Conservation (phyloP, 2,329 filamentous ascomycete genomes). For the Fonsecaea multimorphosa region DNA sequence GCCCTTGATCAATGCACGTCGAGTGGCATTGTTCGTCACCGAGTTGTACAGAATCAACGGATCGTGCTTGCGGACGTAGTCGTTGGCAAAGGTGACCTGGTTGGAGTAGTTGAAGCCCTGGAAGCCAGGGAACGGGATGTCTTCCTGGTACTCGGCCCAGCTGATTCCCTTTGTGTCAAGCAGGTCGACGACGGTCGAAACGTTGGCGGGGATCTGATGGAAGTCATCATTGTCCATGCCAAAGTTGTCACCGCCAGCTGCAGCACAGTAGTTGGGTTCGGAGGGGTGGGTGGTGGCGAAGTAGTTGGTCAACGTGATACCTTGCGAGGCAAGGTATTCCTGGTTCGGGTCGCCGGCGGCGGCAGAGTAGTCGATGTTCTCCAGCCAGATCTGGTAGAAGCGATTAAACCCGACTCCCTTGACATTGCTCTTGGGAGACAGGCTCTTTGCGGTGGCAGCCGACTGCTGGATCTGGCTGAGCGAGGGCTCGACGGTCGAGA, state of each 20-base stretch:
- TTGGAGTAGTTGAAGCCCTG: constrained; percentile 70
- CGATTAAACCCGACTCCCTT: constrained; percentile 75
- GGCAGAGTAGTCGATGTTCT: constrained; percentile 74
- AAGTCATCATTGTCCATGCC: constrained; percentile 74
- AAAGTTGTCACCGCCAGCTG: constrained; percentile 73
- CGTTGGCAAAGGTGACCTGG: constrained; percentile 68
- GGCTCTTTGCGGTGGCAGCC: constrained; percentile 64
- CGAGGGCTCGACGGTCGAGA: constrained; percentile 28
- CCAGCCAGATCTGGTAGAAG: constrained; percentile 75
- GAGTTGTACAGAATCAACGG: constrained; percentile 69
- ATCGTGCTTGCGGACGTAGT: constrained; percentile 86
- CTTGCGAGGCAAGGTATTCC: constrained; percentile 62
- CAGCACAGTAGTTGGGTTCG: constrained; percentile 76
- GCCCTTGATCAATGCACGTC: constrained; percentile 75
- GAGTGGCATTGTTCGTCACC: constrained; percentile 63
- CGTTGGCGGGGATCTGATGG: constrained; percentile 62
- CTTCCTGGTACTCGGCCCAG: constrained; percentile 78
- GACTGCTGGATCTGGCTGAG: constrained; percentile 41
- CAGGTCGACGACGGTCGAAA: constrained; percentile 72
- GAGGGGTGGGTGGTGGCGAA: constrained; percentile 73
- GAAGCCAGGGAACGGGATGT: constrained; percentile 76
- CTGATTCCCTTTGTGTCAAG: constrained; percentile 68
- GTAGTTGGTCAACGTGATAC: constrained; percentile 66
- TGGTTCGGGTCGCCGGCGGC: constrained; percentile 62
- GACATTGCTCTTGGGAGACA: constrained; percentile 67